Conservation (phyloP, 2,329 filamentous ascomycete species). For the Neonectria coccinea region DNA sequence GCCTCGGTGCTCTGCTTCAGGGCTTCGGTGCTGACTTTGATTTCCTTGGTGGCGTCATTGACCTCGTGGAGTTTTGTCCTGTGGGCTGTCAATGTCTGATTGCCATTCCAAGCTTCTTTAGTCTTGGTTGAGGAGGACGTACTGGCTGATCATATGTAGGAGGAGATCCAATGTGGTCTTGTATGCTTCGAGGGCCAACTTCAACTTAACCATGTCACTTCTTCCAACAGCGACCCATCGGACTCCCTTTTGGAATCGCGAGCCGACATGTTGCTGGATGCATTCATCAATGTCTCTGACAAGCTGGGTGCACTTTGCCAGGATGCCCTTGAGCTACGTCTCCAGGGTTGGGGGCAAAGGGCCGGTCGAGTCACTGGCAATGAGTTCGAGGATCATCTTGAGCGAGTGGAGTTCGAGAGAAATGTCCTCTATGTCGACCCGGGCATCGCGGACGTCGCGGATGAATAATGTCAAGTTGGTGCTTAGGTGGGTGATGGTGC, state of each 20-base stretch:
- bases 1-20: neutral
- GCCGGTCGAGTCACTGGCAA: neutral
- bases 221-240: neutral
- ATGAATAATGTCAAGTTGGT: neutral
- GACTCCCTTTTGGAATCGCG: neutral
- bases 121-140: neutral
- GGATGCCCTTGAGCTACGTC: neutral
- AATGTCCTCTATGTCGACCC: neutral
- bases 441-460: slow-evolving; percentile 1
- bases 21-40: neutral
- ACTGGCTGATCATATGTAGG: neutral
- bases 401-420: neutral
- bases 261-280: neutral
- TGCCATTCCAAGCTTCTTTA: too few relatives aligned
- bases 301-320: neutral
- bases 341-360: neutral
- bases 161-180: neutral
- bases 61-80: slow-evolving; percentile 1
- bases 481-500: neutral
- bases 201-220: neutral
- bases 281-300: neutral
- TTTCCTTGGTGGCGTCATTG: neutral
- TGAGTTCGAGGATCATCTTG: neutral
- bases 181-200: slow-evolving; percentile 1
- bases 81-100: too few relatives aligned